Evolutionary conservation across 306 rosid genomes (phyloP).

Genomic region (Casuarina glauca): DNA sequence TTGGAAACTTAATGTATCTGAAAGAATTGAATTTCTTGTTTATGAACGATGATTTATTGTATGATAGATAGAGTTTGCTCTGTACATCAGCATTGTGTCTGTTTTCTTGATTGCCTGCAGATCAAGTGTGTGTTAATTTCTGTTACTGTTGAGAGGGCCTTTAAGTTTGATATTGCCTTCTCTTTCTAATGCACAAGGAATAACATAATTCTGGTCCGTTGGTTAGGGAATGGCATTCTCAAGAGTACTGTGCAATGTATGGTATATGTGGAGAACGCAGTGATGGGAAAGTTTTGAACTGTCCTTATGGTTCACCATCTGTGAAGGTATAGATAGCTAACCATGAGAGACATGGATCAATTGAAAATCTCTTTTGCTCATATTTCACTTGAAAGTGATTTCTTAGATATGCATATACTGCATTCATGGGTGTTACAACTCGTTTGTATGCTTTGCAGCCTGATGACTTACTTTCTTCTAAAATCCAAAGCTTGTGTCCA

Average conservation of each 20-base stretch:
- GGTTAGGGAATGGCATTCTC: constrained; percentile 58
- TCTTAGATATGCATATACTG: not conserved
- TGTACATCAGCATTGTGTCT: not conserved
- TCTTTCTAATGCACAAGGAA: constrained; percentile 4
- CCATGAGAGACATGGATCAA: not conserved
- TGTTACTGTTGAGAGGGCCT: constrained; percentile 5
- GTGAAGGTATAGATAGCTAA: constrained; percentile 54
- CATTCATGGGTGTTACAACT: constrained; percentile 13
- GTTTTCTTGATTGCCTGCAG: not conserved
- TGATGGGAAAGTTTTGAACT: constrained; percentile 85
- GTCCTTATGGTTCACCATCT: constrained; percentile 81
- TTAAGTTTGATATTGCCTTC: not conserved
- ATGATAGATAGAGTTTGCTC: not conserved
- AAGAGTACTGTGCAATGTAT: constrained; percentile 93
- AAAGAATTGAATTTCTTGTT: not conserved
- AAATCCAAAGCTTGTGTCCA: constrained; percentile 94
- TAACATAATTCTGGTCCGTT: constrained; percentile 16
- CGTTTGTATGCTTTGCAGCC: constrained; percentile 55
- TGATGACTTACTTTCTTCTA: constrained; percentile 72
- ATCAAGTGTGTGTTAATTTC: not conserved
- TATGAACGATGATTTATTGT: not conserved
- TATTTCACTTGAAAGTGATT: not conserved
- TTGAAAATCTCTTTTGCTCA: not conserved
- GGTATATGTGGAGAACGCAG: constrained; percentile 85
- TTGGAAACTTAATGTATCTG: not conserved